These are phyloP conservation scores for Monosporozyma siamensis DNA, from an alignment of 805 yeast genomes.

Conservation along the genomic window DNA sequence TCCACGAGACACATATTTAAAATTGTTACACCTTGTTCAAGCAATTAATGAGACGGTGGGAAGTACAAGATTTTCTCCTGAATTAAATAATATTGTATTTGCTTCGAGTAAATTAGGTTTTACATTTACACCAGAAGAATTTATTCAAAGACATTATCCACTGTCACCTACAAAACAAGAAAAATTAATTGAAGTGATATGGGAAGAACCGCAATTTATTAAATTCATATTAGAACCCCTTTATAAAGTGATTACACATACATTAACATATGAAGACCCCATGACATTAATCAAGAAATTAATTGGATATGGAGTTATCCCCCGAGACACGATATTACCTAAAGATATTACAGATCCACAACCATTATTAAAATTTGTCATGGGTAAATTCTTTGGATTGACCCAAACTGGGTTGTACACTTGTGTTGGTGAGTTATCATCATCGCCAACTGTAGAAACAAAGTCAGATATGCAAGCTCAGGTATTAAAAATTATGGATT, in stretches of 20 bases:
- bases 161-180: no score
- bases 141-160: slow-evolving; percentile 48
- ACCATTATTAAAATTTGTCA: slow-evolving; percentile 46
- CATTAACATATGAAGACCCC: slow-evolving; percentile 35
- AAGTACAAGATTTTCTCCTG: slow-evolving; percentile 50
- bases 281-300: background rate
- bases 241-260: slow-evolving; percentile 60
- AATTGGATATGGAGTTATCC: background rate
- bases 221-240: slow-evolving; percentile 66
- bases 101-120: slow-evolving; percentile 56
- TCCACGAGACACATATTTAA: slow-evolving; percentile 61
- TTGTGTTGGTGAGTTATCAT: slow-evolving; percentile 6
- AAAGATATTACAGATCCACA: slow-evolving; percentile 39
- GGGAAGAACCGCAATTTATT: slow-evolving; percentile 60
- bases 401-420: slow-evolving; percentile 45
- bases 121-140: slow-evolving; percentile 58
- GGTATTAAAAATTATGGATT: slow-evolving; percentile 48
- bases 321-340: background rate
- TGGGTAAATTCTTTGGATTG: slow-evolving; percentile 43
- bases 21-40: slow-evolving; percentile 51
- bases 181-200: slow-evolving; percentile 46
- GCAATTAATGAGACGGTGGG: slow-evolving; percentile 58
- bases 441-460: background rate
- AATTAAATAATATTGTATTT: slow-evolving; percentile 58
- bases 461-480: slow-evolving; percentile 30